phyloP scores from a whole-genome alignment of 345 rosid genomes.

The Syzygium grande region DNA sequence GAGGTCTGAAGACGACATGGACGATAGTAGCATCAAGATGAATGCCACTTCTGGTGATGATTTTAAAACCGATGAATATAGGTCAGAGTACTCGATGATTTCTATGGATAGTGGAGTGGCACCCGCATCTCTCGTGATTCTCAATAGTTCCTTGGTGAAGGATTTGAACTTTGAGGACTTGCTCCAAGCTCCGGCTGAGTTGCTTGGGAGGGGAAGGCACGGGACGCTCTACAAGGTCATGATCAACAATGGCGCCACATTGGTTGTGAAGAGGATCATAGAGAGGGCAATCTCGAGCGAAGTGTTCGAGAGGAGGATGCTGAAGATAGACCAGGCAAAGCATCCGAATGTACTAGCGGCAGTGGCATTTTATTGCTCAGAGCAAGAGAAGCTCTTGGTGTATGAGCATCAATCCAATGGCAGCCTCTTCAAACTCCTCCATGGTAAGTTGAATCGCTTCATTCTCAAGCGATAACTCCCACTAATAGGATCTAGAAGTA shows the following conservation, averaged over 20 bases:
- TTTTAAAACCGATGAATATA: background rate
- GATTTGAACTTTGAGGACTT: slow-evolving; percentile 10
- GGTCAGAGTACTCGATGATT: slow-evolving; percentile 4
- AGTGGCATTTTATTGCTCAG: slow-evolving; percentile 6
- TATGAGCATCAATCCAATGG: slow-evolving; percentile 11
- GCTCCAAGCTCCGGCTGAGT: slow-evolving; percentile 1
- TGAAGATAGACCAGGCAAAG: background rate
- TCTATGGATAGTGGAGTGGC: slow-evolving; percentile 5
- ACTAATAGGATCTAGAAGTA: background rate
- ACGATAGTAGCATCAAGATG: background rate
- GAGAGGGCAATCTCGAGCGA: background rate
- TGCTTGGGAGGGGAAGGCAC: slow-evolving; percentile 4
- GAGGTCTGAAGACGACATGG: background rate
- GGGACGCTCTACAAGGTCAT: slow-evolving; percentile 14
- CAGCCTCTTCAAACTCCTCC: slow-evolving; percentile 15
- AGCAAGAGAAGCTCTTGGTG: slow-evolving; percentile 12
- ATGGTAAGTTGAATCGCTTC: background rate
- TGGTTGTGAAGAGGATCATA: slow-evolving; percentile 13
- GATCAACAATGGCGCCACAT: background rate
- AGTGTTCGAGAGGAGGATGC: slow-evolving; percentile 10
- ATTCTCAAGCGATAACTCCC: background rate
- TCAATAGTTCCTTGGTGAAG: background rate
- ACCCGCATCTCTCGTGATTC: slow-evolving; percentile 1
- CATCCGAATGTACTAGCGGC: slow-evolving; percentile 1
- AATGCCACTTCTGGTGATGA: background rate